These are phyloP conservation scores for Citrullus mucosospermus DNA, from an alignment of 306 rosid genomes.

Conservation along the genomic window DNA sequence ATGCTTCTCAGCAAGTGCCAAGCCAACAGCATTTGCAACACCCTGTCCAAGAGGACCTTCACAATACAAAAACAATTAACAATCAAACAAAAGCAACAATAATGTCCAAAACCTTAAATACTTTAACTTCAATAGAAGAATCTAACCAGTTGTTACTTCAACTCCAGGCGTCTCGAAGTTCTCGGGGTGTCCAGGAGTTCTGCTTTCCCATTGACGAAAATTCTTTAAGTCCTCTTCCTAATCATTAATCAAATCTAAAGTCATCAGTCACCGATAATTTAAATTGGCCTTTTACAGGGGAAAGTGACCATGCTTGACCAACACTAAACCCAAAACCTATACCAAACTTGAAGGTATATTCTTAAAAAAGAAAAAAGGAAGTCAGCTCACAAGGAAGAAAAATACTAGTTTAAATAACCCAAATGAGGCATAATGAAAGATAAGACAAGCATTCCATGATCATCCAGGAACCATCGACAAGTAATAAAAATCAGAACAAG, in stretches of 20 bases:
- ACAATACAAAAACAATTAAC: conserved; percentile 7
- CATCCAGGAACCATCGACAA: not conserved
- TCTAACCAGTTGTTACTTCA: conserved; percentile 92
- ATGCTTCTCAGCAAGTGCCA: conserved; percentile 98
- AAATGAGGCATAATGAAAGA: not conserved
- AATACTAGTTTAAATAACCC: not conserved
- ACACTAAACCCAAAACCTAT: not conserved
- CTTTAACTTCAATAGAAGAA: not conserved
- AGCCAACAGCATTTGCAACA: conserved; percentile 89
- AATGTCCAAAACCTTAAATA: not conserved
- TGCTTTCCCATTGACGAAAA: conserved; percentile 91
- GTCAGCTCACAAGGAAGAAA: not conserved
- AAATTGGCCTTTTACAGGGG: not conserved
- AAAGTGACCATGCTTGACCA: not conserved
- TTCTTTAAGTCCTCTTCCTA: conserved; percentile 76
- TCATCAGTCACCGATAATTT: not conserved
- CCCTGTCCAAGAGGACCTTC: conserved; percentile 99
- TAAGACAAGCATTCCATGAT: not conserved
- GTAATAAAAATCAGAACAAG: not conserved
- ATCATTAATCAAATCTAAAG: conserved; percentile 12
- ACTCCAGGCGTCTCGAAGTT: conserved; percentile 83
- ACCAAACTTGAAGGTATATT: not conserved
- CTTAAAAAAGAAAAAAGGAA: not conserved
- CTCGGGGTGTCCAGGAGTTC: conserved; percentile 96
- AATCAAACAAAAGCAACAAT: not conserved